These are phyloP conservation scores for Plasmodium ovale DNA, from an alignment of 169 alveolate genomes.

Conservation along the genomic window DNA sequence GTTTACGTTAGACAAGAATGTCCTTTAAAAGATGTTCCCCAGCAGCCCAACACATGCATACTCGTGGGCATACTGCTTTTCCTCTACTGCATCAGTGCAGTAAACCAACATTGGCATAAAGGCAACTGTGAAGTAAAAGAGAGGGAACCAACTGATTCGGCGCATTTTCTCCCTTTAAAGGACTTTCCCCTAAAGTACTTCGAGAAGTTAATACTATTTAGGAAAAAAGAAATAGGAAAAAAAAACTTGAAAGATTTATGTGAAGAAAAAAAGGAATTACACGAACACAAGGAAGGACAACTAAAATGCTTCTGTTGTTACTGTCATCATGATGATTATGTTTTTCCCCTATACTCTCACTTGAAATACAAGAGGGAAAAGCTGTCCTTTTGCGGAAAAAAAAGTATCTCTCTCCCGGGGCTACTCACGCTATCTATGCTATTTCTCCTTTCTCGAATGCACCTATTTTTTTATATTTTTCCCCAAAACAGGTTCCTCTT, in stretches of 20 bases:
- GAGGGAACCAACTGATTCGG: no score
- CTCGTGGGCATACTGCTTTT: background rate
- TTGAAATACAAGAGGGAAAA: slow-evolving; percentile 30
- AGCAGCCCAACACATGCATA: background rate
- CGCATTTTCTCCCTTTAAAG: background rate
- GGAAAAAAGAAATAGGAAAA: slow-evolving; percentile 17
- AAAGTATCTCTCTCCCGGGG: slow-evolving; percentile 5
- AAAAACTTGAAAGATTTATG: slow-evolving; percentile 45
- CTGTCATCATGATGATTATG: slow-evolving; percentile 1
- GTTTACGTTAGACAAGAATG: slow-evolving; percentile 29
- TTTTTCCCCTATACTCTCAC: slow-evolving; percentile 40
- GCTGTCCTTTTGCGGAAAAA: slow-evolving; percentile 5
- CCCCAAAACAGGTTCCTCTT: no score
- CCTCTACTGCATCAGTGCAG: no score
- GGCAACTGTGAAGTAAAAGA: no score
- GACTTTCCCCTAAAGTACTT: slow-evolving; percentile 32
- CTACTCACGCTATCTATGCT: background rate
- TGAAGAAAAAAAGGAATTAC: slow-evolving; percentile 12
- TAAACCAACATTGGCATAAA: no score
- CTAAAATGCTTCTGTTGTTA: slow-evolving; percentile 55
- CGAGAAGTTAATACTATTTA: slow-evolving; percentile 23
- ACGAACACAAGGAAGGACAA: slow-evolving; percentile 7
- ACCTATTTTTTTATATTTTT: background rate
- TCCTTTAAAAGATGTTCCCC: background rate
- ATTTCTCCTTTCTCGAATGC: background rate